Evolutionary conservation across 148 eudicot genomes (phyloP), one percentile per base, ranked within the genome.

Genomic region (Fallopia convolvulus): DNA sequence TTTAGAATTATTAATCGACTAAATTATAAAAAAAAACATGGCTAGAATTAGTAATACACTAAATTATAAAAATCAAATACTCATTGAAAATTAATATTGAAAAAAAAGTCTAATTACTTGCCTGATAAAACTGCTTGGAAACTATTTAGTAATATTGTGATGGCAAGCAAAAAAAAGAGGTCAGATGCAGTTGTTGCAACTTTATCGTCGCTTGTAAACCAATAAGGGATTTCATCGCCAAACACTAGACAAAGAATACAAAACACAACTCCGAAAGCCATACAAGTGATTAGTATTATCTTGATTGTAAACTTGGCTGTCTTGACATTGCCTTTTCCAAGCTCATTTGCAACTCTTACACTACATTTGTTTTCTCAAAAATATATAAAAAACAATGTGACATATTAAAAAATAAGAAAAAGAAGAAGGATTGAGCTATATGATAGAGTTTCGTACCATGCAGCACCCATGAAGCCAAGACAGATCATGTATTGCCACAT

Each of bases 271-370:
- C 77, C 77, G 2, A 79, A 13, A 2, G 30, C 21, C 33, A 50
- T 7, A 13, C 77, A 79, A 65, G 74, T 61, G 36, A 15, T 23
- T 0, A 79, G 5, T 8, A 21, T 9, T 9, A 80, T 55, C 50
- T 65, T 75, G 23, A 71, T 71, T 30, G 91, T 78, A 68, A 86
- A 83, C 61, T 84, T 87, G 75, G 89, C 92, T 50, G 85, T 83
- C 79, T 82, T 83, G 14, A 89, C 87, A 76, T 76, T 56, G 26
- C 84, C 84, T 40, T 87, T 87, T 75, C 91, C 91, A 1, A 88
- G 91, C 75, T 88, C 91, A 61, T 86, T 88, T 3, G 89, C 82
- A 10, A 88, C 83, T 40, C 91, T 82, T 55, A 88, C 88, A 33
- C 91, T 88, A 82, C 81, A 30, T 12, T 12, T 1, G 11, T 15